Conservation (phyloP, 1,284 basidiomycete genomes). For the Malassezia arunalokei region DNA sequence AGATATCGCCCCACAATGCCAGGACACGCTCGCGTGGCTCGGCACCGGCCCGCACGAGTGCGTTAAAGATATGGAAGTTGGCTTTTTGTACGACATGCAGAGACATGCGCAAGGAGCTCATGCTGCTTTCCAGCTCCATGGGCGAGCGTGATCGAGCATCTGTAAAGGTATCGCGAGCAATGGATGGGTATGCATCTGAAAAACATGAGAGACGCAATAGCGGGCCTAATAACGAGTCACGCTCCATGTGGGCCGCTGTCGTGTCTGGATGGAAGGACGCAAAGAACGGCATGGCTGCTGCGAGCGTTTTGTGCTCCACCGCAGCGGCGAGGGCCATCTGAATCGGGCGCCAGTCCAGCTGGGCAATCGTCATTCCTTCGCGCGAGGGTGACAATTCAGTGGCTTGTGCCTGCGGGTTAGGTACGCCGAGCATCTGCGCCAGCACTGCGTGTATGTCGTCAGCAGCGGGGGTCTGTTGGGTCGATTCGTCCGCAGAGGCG, state of each 20-base stretch:
- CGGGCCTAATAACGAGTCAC: conserved; percentile 37
- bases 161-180: conserved; percentile 29
- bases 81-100: conserved; percentile 53
- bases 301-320: conserved; percentile 69
- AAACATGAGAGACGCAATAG: conserved; percentile 34
- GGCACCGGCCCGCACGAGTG: conserved; percentile 69
- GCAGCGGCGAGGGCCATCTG: conserved; percentile 69
- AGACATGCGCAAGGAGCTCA: conserved; percentile 28
- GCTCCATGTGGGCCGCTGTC: conserved; percentile 50
- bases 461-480: not conserved
- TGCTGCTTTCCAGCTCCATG: conserved; percentile 28
- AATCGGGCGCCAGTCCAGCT: conserved; percentile 66
- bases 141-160: conserved; percentile 23
- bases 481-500: not conserved
- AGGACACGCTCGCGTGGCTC: conserved; percentile 70
- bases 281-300: conserved; percentile 53
- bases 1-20: conserved; percentile 64
- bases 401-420: conserved; percentile 6
- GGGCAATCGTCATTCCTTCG: conserved; percentile 46
- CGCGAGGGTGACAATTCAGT: not conserved
- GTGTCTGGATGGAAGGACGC: conserved; percentile 58
- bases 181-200: conserved; percentile 29
- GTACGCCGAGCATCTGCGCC: conserved; percentile 9
- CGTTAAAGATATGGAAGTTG: conserved; percentile 78
- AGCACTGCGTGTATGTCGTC: conserved; percentile 4